Base-by-base conservation (phyloP, 2,329 filamentous ascomycete genomes). In the Apiospora pterosperma region DNA sequence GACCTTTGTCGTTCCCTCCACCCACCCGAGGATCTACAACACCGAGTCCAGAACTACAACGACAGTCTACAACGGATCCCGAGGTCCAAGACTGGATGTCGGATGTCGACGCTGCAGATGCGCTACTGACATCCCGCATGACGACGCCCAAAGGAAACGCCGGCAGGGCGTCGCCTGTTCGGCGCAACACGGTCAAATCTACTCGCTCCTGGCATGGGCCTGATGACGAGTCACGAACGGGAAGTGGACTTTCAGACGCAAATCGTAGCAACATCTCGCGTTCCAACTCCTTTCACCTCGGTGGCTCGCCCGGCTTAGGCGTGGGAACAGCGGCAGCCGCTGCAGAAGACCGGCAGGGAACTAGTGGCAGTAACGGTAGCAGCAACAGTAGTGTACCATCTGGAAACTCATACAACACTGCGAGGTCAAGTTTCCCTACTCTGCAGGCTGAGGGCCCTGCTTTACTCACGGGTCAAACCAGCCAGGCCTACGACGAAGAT, bases 41-140 rank as follows among this genome's bases (percentile, higher is more conserved):
- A 3, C 79, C 80, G 0, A 82, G 78, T 62, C 79, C 80, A 1
- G 81, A 84, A n/a, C 70, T 66, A 23, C 72, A 70, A 4, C 70
- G 73, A 42, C 69, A 68, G 16, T 61, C 59, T 12, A 28, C 10
- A 28, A 72, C 67, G 62, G 82, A 88, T 68, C 81, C 81, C 0
- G 85, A 87, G 36, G 85, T 88, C 2, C 83, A 84, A 64, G 82
- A 84, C 66, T 88, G 85, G 85, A 84, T 86, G 58, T 80, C 81
- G 0, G 84, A 86, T 39, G 79, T 87, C 1, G 84, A 87, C 66
- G 83, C 81, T 2, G 81, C 83, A 1, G 84, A 87, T 66, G 79
- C 82, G 1, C 76, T 88, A 10, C 77, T 87, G 21, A 77, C 80
- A 2, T 72, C 78, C 2, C 80, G 79, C 59, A 79, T 82, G 72